A percentile compares a stretch with the other conserved stretches of the same genome.
phyloP scores from a whole-genome alignment of 257 asterid species.

The Nicotiana knightiana region DNA sequence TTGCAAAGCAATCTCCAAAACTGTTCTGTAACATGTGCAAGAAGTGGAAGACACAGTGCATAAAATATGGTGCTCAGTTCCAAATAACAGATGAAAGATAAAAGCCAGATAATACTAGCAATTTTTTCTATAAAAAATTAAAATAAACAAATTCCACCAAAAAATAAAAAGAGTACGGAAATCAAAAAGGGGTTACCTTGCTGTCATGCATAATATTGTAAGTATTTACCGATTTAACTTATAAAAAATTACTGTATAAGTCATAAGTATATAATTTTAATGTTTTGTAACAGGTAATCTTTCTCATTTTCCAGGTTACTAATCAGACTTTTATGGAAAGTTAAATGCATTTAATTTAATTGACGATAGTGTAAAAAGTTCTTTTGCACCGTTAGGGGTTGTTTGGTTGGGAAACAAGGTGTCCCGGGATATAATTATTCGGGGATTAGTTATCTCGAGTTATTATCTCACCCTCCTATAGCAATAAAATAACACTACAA shows the following conservation, averaged over 20 bases:
- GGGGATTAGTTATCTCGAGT: no score
- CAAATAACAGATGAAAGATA: neutral
- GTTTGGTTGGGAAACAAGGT: no score
- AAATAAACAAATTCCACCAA: no score
- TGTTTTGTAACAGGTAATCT: neutral
- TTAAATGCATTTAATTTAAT: neutral
- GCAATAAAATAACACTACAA: no score
- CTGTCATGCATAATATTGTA: neutral
- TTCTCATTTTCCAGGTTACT: neutral
- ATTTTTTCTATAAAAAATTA: neutral
- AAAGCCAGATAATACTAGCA: neutral
- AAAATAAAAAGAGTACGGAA: neutral
- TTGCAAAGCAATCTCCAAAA: neutral
- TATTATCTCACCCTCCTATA: no score
- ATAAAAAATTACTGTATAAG: no score
- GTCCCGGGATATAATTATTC: no score
- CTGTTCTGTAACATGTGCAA: neutral
- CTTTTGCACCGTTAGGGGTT: no score
- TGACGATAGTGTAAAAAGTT: neutral
- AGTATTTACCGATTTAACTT: no score
- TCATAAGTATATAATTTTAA: no score
- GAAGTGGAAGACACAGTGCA: conserved; percentile 5
- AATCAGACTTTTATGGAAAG: neutral
- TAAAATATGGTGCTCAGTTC: neutral
- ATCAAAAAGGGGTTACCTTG: neutral